Conservation (phyloP, 2,329 filamentous ascomycete species). For the Ascochyta koolunga region DNA sequence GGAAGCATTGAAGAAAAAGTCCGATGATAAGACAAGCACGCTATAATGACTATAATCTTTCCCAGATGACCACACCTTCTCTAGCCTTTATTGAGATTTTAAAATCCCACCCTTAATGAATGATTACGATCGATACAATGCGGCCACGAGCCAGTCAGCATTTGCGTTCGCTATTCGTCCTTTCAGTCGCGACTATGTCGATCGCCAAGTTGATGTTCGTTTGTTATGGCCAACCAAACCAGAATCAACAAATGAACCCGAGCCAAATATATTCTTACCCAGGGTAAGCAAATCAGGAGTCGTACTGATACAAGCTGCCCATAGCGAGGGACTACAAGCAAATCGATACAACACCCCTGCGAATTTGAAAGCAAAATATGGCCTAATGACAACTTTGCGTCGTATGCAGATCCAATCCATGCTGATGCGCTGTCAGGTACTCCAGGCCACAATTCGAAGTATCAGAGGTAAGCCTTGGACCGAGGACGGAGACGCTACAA, state of each 20-base stretch:
- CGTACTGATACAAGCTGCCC: background rate
- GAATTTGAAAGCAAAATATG: background rate
- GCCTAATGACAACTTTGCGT: background rate
- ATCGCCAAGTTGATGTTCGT: background rate
- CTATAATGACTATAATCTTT: background rate
- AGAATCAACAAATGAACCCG: background rate
- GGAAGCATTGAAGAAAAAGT: background rate
- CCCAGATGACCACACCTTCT: background rate
- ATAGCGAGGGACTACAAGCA: background rate
- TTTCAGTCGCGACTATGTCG: background rate
- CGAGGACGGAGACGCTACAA: background rate
- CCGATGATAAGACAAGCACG: background rate
- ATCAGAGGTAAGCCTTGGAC: conserved; percentile 3
- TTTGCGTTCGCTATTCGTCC: conserved; percentile 17
- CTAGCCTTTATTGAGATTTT: background rate
- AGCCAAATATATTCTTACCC: too few relatives aligned
- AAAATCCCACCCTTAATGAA: background rate
- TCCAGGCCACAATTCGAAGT: conserved; percentile 7
- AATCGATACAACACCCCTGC: background rate
- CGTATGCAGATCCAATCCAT: conserved; percentile 12
- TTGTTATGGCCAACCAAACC: background rate
- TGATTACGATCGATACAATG: background rate
- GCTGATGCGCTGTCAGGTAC: conserved; percentile 23
- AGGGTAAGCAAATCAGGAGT: background rate
- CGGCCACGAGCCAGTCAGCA: conserved; percentile 4